A percentile compares a stretch with the other conserved stretches of the same genome.
phyloP scores from a whole-genome alignment of 495 filamentous ascomycete genomes.

The Aspergillus baeticus region DNA sequence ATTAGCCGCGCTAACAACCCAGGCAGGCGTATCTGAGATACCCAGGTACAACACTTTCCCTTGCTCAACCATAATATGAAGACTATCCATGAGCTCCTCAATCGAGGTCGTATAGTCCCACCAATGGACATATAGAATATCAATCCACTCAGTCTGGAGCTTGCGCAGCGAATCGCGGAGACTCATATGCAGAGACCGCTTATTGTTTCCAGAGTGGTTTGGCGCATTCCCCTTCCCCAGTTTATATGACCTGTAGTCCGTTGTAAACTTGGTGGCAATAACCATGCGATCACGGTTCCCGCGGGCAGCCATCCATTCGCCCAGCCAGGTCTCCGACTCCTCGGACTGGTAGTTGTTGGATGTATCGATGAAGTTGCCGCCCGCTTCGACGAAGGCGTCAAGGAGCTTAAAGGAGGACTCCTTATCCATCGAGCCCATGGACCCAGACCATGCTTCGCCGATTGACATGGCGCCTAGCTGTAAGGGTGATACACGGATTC shows the following conservation, averaged over 20 bases:
- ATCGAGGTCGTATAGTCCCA: slow-evolving; percentile 47
- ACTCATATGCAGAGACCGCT: slow-evolving; percentile 55
- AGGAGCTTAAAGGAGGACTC: slow-evolving; percentile 50
- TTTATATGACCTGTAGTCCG: slow-evolving; percentile 29
- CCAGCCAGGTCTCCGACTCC: slow-evolving; percentile 51
- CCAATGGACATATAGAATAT: slow-evolving; percentile 42
- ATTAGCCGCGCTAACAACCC: slow-evolving; percentile 37
- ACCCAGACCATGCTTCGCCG: slow-evolving; percentile 51
- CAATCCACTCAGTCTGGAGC: slow-evolving; percentile 66
- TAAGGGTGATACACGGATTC: slow-evolving; percentile 59
- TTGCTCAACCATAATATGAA: slow-evolving; percentile 36
- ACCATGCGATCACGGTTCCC: slow-evolving; percentile 65
- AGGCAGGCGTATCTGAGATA: slow-evolving; percentile 40
- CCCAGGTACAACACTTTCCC: slow-evolving; percentile 52
- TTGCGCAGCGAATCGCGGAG: slow-evolving; percentile 58
- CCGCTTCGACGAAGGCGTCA: slow-evolving; percentile 48
- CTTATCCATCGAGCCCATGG: slow-evolving; percentile 52
- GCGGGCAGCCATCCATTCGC: slow-evolving; percentile 55
- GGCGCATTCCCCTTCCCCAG: slow-evolving; percentile 33
- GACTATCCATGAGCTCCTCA: slow-evolving; percentile 44
- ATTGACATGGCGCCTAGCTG: slow-evolving; percentile 64
- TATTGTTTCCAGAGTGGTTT: slow-evolving; percentile 58
- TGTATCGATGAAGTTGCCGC: slow-evolving; percentile 56
- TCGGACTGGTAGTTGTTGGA: slow-evolving; percentile 55
- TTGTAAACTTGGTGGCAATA: slow-evolving; percentile 70